Evolutionary conservation across 2,329 filamentous ascomycete species (phyloP).

Genomic region (Curvularia verruculosa): DNA sequence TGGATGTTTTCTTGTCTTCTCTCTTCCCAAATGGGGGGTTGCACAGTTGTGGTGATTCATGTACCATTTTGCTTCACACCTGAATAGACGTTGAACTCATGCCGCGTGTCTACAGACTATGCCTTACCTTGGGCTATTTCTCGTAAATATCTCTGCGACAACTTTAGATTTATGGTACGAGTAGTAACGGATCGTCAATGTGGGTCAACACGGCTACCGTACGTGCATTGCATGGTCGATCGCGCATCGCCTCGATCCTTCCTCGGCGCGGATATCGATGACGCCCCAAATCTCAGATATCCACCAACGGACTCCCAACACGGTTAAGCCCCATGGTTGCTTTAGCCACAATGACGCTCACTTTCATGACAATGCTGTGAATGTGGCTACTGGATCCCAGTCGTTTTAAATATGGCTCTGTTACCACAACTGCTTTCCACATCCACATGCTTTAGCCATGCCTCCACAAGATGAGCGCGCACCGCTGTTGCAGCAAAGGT

Average conservation of each 20-base stretch:
- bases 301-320: slow-evolving; percentile 9
- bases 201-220: background rate
- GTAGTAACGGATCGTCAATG: background rate
- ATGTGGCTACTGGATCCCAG: background rate
- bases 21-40: no score
- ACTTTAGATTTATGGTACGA: background rate
- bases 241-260: slow-evolving; percentile 4
- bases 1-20: no score
- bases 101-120: no score
- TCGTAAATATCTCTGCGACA: background rate
- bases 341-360: slow-evolving; percentile 13
- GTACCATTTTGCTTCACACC: no score
- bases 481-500: slow-evolving; percentile 47
- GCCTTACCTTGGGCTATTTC: no score
- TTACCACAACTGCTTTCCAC: background rate
- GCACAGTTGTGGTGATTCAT: no score
- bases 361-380: slow-evolving; percentile 1
- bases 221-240: background rate
- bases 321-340: slow-evolving; percentile 2
- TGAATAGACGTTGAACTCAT: no score
- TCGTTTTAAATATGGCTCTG: background rate
- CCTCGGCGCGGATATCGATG: slow-evolving; percentile 16
- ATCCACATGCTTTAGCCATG: slow-evolving; percentile 18
- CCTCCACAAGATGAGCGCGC: slow-evolving; percentile 43
- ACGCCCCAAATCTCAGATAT: slow-evolving; percentile 12